These are phyloP conservation scores for Pyrenophora seminiperda DNA, from an alignment of 2,329 filamentous ascomycete genomes.

Conservation along the genomic window DNA sequence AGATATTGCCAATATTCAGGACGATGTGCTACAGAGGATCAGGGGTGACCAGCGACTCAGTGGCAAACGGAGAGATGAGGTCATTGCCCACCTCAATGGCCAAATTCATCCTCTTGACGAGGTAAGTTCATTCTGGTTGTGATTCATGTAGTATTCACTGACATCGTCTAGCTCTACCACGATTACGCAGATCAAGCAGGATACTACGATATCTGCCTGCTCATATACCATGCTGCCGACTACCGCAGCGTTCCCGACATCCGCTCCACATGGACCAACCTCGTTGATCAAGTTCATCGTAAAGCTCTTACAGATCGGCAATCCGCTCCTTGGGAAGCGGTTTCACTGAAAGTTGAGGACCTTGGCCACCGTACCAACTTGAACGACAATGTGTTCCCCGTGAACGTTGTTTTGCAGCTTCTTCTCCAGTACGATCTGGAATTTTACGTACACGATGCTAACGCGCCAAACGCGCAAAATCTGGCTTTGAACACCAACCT, in stretches of 20 bases:
- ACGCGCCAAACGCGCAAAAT: conserved; percentile 16
- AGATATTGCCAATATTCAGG: conserved; percentile 93
- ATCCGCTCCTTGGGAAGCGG: conserved; percentile 69
- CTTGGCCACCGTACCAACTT: conserved; percentile 62
- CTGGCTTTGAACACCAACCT: conserved; percentile 36
- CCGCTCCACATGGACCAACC: conserved; percentile 78
- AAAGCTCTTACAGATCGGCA: conserved; percentile 56
- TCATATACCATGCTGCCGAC: conserved; percentile 91
- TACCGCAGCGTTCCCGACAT: conserved; percentile 88
- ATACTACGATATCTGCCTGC: conserved; percentile 91
- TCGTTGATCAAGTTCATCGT: conserved; percentile 70
- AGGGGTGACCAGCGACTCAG: conserved; percentile 72
- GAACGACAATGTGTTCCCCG: conserved; percentile 61
- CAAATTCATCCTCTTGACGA: conserved; percentile 75
- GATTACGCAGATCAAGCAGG: conserved; percentile 85
- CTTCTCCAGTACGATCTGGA: conserved; percentile 53
- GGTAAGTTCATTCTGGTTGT: conserved; percentile 58
- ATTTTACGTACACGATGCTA: conserved; percentile 53
- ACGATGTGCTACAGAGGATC: conserved; percentile 82
- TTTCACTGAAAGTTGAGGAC: conserved; percentile 65
- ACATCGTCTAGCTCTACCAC: conserved; percentile 76
- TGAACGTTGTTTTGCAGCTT: conserved; percentile 49
- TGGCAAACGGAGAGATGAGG: conserved; percentile 65
- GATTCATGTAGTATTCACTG: conserved; percentile 11
- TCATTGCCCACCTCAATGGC: conserved; percentile 74